phyloP scores from a whole-genome alignment of 495 filamentous ascomycete species.

The Neurospora sp. region DNA sequence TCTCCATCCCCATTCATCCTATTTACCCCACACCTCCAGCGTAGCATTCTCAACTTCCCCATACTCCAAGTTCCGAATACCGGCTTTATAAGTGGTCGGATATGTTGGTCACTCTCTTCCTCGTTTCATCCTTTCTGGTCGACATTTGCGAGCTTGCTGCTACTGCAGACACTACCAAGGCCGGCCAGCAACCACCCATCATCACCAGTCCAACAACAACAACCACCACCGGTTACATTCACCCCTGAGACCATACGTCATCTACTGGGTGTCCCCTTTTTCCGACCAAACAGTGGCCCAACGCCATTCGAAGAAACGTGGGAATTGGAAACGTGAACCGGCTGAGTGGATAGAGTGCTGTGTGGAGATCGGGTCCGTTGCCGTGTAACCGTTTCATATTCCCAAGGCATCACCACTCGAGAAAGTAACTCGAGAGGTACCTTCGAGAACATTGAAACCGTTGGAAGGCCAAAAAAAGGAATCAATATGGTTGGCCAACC shows the following conservation, averaged over 20 bases:
- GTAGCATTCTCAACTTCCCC: neutral
- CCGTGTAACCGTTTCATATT: neutral
- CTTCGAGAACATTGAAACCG: neutral
- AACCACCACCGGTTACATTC: neutral
- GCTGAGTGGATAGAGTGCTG: neutral
- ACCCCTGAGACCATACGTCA: neutral
- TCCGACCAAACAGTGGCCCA: neutral
- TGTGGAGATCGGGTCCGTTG: neutral
- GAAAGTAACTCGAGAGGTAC: neutral
- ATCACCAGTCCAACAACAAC: neutral
- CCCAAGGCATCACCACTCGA: neutral
- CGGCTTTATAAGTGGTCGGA: neutral
- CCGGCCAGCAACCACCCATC: neutral
- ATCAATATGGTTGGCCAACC: constrained; percentile 37
- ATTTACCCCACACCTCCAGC: neutral
- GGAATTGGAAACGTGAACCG: neutral
- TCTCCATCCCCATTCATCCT: neutral
- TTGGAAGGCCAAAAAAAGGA: neutral
- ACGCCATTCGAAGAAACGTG: neutral
- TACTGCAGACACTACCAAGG: neutral
- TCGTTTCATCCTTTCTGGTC: neutral
- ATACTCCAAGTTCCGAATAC: neutral
- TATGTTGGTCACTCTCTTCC: neutral
- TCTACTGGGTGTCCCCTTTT: neutral
- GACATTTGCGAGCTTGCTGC: neutral